These are phyloP conservation scores for Pulicaria dysenterica DNA, from an alignment of 129 eudicot genomes.

Conservation along the genomic window DNA sequence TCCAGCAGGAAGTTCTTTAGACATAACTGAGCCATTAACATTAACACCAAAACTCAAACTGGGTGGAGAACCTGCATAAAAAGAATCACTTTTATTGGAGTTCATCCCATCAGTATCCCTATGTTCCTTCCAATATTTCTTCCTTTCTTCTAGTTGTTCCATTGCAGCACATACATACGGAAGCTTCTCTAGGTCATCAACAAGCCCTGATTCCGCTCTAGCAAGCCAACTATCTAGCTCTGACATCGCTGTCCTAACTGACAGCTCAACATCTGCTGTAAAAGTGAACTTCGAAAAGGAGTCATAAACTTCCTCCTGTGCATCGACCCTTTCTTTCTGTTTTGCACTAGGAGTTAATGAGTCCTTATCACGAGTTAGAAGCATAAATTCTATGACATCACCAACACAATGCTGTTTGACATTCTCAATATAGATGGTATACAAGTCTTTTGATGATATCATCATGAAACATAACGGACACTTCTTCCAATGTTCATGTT, in stretches of 20 bases:
- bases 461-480: slow-evolving; percentile 92
- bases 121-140: slow-evolving; percentile 69
- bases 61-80: slow-evolving; percentile 41
- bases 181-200: slow-evolving; percentile 88
- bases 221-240: slow-evolving; percentile 94
- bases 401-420: slow-evolving; percentile 72
- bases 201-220: slow-evolving; percentile 89
- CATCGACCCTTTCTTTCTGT: slow-evolving; percentile 37
- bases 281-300: slow-evolving; percentile 85
- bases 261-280: slow-evolving; percentile 75
- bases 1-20: slow-evolving; percentile 28
- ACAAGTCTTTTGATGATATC: slow-evolving; percentile 86
- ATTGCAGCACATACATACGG: slow-evolving; percentile 96
- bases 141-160: slow-evolving; percentile 77
- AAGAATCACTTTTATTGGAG: slow-evolving; percentile 19
- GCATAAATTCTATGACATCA: slow-evolving; percentile 66
- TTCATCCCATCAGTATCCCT: slow-evolving; percentile 34
- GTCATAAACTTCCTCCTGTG: slow-evolving; percentile 49
- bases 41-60: slow-evolving; percentile 30
- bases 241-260: slow-evolving; percentile 82
- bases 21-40: slow-evolving; percentile 16
- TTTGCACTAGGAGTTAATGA: slow-evolving; percentile 60
- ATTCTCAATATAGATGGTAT: slow-evolving; percentile 77
- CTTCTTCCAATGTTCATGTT: slow-evolving; percentile 70
- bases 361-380: slow-evolving; percentile 76